Base-by-base conservation (phyloP, 179 eudicot genomes). In the Silene noctiflora region DNA sequence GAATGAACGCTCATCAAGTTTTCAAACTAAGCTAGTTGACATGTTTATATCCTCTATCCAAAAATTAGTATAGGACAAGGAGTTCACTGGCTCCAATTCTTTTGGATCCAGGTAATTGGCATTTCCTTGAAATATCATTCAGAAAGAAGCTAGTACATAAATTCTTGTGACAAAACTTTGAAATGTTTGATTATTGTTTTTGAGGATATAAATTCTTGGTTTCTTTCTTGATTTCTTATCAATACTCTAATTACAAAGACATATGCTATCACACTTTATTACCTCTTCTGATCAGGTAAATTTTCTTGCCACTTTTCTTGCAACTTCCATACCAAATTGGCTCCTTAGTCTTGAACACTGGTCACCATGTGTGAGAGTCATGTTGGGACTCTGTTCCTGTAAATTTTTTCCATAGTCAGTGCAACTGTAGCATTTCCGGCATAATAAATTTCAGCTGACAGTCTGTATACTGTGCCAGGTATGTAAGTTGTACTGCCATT, bases 271-370 rank as follows among this genome's bases (percentile, higher is more conserved):
- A 68, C 42, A 31, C 53, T 72, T 17, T 63, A 64, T 63, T 81
- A 81, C 84, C 84, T 81, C 68, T 74, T 77, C 22, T 39, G 67
- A 33, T 73, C 35, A 51, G 61, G 53, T 24, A 60, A 25, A 9
- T 67, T 74, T 75, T 69, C 56, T 39, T 53, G 75, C 22, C 59
- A 25, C n/a, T 24, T 51, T 68, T 21, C 55, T 73, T 44, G 24
- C 19, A 60, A 29, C 44, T 48, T 63, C 21, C 44, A 13, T 53
- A 55, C n/a, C 73, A 67, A 1, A 44, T 29, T 16, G 17, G 46
- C 44, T 74, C 58, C 59, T 72, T 72, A 39, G 74, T 63, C 76
- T 56, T 74, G 69, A 25, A 46, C 67, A 48, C 7, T 72, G 24
- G 27, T 33, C 73, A 17, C 59, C 58, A 31, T 61, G 64, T 5